Conservation (phyloP, 2,329 filamentous ascomycete genomes). For the Sclerotinia nivalis region DNA sequence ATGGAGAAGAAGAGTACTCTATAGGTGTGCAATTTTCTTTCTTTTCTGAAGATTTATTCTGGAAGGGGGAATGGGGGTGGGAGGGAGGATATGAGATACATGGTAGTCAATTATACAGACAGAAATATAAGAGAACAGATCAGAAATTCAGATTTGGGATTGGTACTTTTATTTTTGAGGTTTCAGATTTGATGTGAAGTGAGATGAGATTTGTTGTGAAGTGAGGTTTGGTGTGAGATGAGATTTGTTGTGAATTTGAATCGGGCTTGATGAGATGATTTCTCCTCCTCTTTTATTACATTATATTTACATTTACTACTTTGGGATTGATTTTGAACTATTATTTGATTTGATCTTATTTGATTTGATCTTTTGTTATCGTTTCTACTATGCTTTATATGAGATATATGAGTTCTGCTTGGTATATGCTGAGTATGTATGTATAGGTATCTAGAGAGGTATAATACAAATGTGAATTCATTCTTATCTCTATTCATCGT, state of each 20-base stretch:
- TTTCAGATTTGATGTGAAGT: no score
- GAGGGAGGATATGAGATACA: background rate
- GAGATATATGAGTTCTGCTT: background rate
- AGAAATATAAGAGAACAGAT: background rate
- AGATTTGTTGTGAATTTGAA: background rate
- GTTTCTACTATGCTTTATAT: background rate
- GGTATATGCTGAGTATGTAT: background rate
- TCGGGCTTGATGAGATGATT: no score
- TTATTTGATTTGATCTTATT: no score
- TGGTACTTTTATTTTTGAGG: background rate
- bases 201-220: background rate
- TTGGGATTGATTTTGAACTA: no score
- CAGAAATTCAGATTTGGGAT: slow-evolving; percentile 20
- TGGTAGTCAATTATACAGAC: background rate
- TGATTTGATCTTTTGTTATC: background rate
- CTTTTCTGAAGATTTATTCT: background rate
- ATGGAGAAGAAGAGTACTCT: background rate
- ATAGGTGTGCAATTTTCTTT: background rate
- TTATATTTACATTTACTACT: no score
- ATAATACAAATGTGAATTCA: background rate
- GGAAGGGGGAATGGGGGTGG: no score
- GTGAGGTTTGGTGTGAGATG: background rate
- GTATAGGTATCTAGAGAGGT: no score
- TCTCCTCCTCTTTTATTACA: no score
- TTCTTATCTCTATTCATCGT: background rate